phyloP scores from a whole-genome alignment of 2,329 filamentous ascomycete genomes.

The Cercospora zeina region DNA sequence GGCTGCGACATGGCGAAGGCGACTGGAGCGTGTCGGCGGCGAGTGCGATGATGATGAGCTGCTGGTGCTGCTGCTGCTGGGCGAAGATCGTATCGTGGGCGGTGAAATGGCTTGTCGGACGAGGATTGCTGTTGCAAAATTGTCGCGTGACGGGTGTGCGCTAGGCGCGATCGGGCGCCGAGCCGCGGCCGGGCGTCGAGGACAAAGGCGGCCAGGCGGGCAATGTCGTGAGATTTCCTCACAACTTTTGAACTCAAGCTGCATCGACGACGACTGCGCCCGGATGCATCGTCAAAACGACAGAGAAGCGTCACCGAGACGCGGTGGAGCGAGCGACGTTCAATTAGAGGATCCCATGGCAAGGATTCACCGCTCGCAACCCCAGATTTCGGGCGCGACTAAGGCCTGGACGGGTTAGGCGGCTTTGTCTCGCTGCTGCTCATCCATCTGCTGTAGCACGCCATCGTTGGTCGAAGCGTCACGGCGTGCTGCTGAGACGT shows the following conservation, averaged over 20 bases:
- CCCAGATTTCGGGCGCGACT: background rate
- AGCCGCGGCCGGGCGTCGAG: background rate
- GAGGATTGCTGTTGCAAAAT: background rate
- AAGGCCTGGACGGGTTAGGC: background rate
- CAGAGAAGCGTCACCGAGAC: background rate
- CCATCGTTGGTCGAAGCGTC: background rate
- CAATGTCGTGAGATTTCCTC: background rate
- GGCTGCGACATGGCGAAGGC: slow-evolving; percentile 17
- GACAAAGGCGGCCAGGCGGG: background rate
- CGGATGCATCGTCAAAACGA: background rate
- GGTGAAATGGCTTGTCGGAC: slow-evolving; percentile 6
- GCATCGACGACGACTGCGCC: background rate
- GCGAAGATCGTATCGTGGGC: background rate
- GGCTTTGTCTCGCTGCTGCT: slow-evolving; percentile 2
- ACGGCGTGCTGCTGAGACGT: slow-evolving; percentile 1
- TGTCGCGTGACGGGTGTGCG: slow-evolving; percentile 3
- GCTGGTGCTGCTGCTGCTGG: background rate
- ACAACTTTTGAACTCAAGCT: slow-evolving; percentile 27
- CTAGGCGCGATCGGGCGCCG: slow-evolving; percentile 1
- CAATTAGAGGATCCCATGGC: background rate
- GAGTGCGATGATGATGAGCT: too few relatives aligned
- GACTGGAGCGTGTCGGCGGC: slow-evolving; percentile 6
- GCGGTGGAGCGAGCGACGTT: slow-evolving; percentile 5
- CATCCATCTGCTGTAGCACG: slow-evolving; percentile 1
- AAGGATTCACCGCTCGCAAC: slow-evolving; percentile 2